Evolutionary conservation across 139 green algal species (phyloP).

Genomic region (Astrephomene gubernaculifera): DNA sequence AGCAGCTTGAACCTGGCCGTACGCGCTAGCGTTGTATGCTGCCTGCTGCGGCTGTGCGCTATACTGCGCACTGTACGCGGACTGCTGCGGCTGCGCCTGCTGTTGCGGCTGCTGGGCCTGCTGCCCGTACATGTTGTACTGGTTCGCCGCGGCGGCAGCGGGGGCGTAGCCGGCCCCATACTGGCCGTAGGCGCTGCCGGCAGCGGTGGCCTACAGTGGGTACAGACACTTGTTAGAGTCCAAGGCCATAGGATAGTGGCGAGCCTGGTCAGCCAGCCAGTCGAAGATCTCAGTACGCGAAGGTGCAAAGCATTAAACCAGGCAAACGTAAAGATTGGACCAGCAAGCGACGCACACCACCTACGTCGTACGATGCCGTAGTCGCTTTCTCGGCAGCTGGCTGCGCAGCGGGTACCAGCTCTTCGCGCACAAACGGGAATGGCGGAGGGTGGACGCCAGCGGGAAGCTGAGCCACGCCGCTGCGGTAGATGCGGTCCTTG

Average conservation of each 20-base stretch:
- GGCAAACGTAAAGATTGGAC: too few relatives aligned
- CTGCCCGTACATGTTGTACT: slow-evolving; percentile 38
- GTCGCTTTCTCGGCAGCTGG: too few relatives aligned
- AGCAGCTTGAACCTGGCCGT: slow-evolving; percentile 44
- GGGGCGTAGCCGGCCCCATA: not conserved
- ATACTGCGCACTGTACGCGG: too few relatives aligned
- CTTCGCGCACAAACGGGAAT: slow-evolving; percentile 78
- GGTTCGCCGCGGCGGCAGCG: not conserved
- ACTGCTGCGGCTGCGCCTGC: slow-evolving; percentile 8
- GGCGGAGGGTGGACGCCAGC: slow-evolving; percentile 62
- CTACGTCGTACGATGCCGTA: too few relatives aligned
- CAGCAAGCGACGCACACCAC: too few relatives aligned
- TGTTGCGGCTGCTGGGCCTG: slow-evolving; percentile 29
- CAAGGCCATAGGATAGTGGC: too few relatives aligned
- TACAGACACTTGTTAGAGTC: too few relatives aligned
- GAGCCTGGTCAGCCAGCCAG: too few relatives aligned
- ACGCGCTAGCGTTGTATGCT: not conserved
- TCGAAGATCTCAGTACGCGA: too few relatives aligned
- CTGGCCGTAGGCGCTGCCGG: not conserved
- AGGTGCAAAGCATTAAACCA: too few relatives aligned
- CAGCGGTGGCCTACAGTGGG: not conserved
- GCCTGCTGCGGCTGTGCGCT: slow-evolving; percentile 38
- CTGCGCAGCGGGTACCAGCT: slow-evolving; percentile 43
- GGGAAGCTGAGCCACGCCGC: slow-evolving; percentile 37
- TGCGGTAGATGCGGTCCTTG: slow-evolving; percentile 89